A percentile compares a stretch with the other conserved stretches of the same genome.
Evolutionary conservation across 495 filamentous ascomycete species (phyloP).

Genomic region (Penicillium goetzii): DNA sequence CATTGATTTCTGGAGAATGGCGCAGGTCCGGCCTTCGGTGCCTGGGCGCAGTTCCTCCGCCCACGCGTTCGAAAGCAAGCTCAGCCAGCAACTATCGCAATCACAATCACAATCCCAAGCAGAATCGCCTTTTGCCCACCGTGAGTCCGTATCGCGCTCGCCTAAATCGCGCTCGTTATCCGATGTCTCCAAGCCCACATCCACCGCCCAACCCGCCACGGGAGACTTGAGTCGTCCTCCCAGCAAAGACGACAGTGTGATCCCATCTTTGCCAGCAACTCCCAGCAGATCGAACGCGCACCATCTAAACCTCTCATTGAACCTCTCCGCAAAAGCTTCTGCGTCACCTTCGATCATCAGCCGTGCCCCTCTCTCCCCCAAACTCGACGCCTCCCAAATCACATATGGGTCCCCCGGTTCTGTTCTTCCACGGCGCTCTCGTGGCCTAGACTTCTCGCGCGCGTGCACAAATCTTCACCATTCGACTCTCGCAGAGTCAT

Average conservation of each 20-base stretch:
- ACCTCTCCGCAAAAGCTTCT: conserved; percentile 65
- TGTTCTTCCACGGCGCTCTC: conserved; percentile 80
- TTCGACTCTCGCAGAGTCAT: conserved; percentile 86
- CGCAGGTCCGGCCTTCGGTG: conserved; percentile 29
- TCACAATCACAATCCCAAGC: conserved; percentile 26
- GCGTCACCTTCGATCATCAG: conserved; percentile 60
- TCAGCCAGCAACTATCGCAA: conserved; percentile 47
- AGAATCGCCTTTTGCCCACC: conserved; percentile 25
- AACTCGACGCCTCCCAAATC: conserved; percentile 77
- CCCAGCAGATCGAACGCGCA: conserved; percentile 66
- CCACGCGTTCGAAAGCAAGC: conserved; percentile 44
- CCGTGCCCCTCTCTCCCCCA: conserved; percentile 78
- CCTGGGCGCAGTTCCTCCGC: conserved; percentile 29
- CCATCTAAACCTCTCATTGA: conserved; percentile 67
- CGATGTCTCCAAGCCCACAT: conserved; percentile 45
- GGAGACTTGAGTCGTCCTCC: conserved; percentile 36
- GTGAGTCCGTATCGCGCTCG: conserved; percentile 29
- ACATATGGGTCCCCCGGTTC: conserved; percentile 79
- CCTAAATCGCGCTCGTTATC: conserved; percentile 50
- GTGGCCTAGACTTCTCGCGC: conserved; percentile 89
- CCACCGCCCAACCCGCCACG: conserved; percentile 31
- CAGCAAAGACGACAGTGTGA: conserved; percentile 80
- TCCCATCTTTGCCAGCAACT: conserved; percentile 63
- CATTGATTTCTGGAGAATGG: conserved; percentile 28
- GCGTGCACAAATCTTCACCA: conserved; percentile 95